Evolutionary conservation across 2,329 filamentous ascomycete genomes (phyloP), one percentile per base, ranked within the genome.

Genomic region (Hypoxylon sp.): DNA sequence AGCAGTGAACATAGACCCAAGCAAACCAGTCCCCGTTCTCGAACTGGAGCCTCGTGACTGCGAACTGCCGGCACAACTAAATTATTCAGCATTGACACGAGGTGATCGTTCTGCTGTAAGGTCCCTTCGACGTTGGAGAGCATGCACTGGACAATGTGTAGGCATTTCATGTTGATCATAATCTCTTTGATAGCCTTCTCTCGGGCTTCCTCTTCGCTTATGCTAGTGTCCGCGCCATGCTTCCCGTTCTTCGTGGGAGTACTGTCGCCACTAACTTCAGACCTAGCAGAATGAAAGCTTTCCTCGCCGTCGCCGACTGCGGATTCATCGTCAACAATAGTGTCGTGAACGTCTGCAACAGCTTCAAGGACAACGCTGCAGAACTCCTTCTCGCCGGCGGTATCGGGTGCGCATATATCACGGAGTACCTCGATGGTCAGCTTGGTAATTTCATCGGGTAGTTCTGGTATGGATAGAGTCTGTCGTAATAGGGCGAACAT

Each of bases 61-160:
- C 95, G 90, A 14, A 99, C 95, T 28, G 96, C 96, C 5, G 96
- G 96, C 1, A 99, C 94, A 46, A 99, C 93, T 7, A 99, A 87
- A 72, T 96, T 98, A 83, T 99, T 98, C 53, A 99, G 85, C 92
- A 98, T 98, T n/a, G 93, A 93, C 3, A 97, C 93, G n/a, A 98
- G 82, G 76, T 97, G 91, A 63, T 92, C 90, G 77, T 97, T 97
- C 72, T 94, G 88, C 80, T 98, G 94, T 38, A 98, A 84, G 75
- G 92, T 92, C 67, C 93, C 93, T 58, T 92, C 87, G 9, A 99
- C 93, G 76, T 98, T 97, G 77, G 97, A 90, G 56, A 99, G 86
- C 92, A 98, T 97, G 84, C 94, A 98, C 79, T 98, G 93, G 25
- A 97, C 94, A 72, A 99, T 98, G 77, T 98, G 93, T 68, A 99